Evolutionary conservation across 2,329 filamentous ascomycete species (phyloP).

Genomic region (Cercospora beticola): DNA sequence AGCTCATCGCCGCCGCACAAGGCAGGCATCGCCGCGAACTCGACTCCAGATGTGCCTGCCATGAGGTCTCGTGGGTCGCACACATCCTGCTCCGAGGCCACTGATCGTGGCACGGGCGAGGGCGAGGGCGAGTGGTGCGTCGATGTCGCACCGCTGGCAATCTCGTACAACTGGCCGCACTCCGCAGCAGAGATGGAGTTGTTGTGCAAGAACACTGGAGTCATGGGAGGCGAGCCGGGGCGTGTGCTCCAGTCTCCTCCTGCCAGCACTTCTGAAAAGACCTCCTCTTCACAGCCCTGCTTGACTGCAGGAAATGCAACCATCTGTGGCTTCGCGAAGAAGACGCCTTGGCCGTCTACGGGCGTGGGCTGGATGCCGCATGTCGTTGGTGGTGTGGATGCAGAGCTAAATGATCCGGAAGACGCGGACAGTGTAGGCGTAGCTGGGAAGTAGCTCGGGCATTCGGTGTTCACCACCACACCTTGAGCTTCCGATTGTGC

Average conservation of each 20-base stretch:
- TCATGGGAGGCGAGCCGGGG: slow-evolving; percentile 80
- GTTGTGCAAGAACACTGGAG: slow-evolving; percentile 72
- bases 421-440: slow-evolving; percentile 79
- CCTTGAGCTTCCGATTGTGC: slow-evolving; percentile 52
- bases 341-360: slow-evolving; percentile 63
- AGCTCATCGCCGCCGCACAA: slow-evolving; percentile 61
- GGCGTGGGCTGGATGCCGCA: slow-evolving; percentile 79
- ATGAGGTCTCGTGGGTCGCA: slow-evolving; percentile 90
- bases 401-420: slow-evolving; percentile 80
- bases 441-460: slow-evolving; percentile 72
- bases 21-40: slow-evolving; percentile 65
- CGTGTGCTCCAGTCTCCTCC: slow-evolving; percentile 69
- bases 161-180: slow-evolving; percentile 61
- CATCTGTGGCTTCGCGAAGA: slow-evolving; percentile 32
- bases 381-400: slow-evolving; percentile 78
- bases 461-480: slow-evolving; percentile 68
- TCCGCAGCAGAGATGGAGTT: slow-evolving; percentile 57
- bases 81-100: slow-evolving; percentile 66
- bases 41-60: slow-evolving; percentile 59
- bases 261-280: slow-evolving; percentile 70
- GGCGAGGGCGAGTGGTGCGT: slow-evolving; percentile 71
- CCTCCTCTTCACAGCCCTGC: slow-evolving; percentile 68
- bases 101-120: slow-evolving; percentile 70
- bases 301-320: slow-evolving; percentile 63
- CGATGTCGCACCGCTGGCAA: slow-evolving; percentile 72